Conservation (phyloP, 108 stramenopile genomes). For the Stephanodiscus triporus region DNA sequence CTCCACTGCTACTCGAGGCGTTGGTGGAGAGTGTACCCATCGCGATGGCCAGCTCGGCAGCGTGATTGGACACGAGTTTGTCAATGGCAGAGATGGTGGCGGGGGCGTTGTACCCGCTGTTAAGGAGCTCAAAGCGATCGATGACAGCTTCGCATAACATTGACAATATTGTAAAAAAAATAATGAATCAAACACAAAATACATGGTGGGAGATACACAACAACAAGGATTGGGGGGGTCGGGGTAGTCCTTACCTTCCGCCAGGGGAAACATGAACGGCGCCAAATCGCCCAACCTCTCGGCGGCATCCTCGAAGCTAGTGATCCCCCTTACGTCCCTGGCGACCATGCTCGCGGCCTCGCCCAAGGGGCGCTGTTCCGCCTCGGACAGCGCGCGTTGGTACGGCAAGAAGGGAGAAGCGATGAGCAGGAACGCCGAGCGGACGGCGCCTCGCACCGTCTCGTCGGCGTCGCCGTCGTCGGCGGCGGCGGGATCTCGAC, state of each 20-base stretch:
- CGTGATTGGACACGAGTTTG: conserved; percentile 63
- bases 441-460: conserved; percentile 48
- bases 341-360: conserved; percentile 56
- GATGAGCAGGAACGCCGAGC: conserved; percentile 55
- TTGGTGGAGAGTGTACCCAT: conserved; percentile 62
- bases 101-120: conserved; percentile 67
- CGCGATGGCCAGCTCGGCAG: conserved; percentile 72
- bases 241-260: conserved; percentile 45
- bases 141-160: conserved; percentile 42
- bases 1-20: conserved; percentile 22
- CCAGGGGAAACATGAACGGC: conserved; percentile 74
- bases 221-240: neutral
- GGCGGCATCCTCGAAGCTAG: conserved; percentile 56
- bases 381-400: conserved; percentile 57
- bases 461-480: conserved; percentile 38
- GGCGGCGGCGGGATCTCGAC: conserved; percentile 21
- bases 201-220: neutral
- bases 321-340: conserved; percentile 68
- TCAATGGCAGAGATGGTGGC: conserved; percentile 62
- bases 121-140: conserved; percentile 75
- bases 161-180: neutral
- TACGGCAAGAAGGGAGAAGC: conserved; percentile 77
- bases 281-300: conserved; percentile 69
- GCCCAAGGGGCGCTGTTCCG: conserved; percentile 63
- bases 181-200: too few relatives aligned